These are phyloP conservation scores for Dendrocalamus sinicus DNA, from an alignment of 176 grass and related monocot species.

Conservation along the genomic window DNA sequence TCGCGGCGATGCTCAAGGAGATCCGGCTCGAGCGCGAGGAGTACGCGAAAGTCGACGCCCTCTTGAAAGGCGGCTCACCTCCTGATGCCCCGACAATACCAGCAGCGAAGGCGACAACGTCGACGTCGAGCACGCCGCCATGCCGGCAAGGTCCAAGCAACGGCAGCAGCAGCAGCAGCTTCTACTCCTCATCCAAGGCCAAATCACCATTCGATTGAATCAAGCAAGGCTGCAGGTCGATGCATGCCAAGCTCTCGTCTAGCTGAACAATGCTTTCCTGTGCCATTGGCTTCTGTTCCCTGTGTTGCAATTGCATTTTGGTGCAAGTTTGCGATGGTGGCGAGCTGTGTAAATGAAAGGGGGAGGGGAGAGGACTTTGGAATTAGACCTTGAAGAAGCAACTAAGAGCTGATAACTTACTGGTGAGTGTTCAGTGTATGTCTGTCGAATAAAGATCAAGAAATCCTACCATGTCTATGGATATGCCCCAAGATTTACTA, in stretches of 20 bases:
- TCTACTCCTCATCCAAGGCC: constrained; percentile 61
- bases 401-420: no score
- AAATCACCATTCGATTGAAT: constrained; percentile 61
- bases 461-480: no score
- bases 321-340: background rate
- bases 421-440: no score
- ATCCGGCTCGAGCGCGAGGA: constrained; percentile 85
- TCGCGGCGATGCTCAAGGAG: constrained; percentile 86
- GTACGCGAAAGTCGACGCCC: constrained; percentile 61
- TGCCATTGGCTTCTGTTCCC: background rate
- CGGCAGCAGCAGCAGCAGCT: constrained; percentile 28
- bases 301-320: background rate
- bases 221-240: background rate
- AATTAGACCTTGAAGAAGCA: no score
- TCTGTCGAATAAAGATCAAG: no score
- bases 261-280: background rate
- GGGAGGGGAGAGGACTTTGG: background rate
- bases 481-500: no score
- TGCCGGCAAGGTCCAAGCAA: constrained; percentile 21
- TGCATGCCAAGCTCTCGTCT: background rate
- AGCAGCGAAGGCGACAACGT: background rate
- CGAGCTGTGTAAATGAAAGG: constrained; percentile 53
- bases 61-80: constrained; percentile 60
- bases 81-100: background rate
- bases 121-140: constrained; percentile 50